Base-by-base conservation (phyloP, 805 yeast genomes). In the Candida maris region DNA sequence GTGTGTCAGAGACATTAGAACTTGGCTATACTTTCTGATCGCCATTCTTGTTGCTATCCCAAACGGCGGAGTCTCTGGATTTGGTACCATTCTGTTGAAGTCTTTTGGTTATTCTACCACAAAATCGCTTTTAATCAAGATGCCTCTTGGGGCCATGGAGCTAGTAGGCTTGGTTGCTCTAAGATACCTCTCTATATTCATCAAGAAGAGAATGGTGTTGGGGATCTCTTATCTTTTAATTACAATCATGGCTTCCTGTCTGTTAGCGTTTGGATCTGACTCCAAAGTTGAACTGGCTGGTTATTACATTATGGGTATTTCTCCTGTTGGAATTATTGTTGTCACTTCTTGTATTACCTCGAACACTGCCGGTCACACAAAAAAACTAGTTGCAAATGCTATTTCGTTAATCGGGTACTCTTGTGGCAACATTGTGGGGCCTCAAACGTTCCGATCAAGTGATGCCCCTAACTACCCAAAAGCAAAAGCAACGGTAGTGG, bases 371-470 rank as follows among this genome's bases (percentile, higher is more conserved):
- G 83, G 83, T 6, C 70, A 68, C 50, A 73, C 82, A 8, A 77
- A 82, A 54, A 76, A 79, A 49, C 64, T 76, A 45, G 65, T 72
- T 7, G 68, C 73, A 15, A 72, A 73, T 32, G 77, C 79, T 9
- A 56, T 75, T 22, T 69, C 70, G 31, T 63, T 81, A 60, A 65
- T 80, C 35, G 79, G 75, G 4, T 81, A 77, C 52, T 75, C 83
- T 30, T 68, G 73, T 29, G 84, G 85, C 7, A 75, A 78, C 54
- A 59, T 81, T 28, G 69, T 77, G 33, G 87, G 86, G 1, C 85
- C 87, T 6, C 85, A 79, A 57, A 69, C 84, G 15, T 81, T 81
- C 60, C 66, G 64, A 37, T 59, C 69, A 0, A 6, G 59, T 6
- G 73, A 77, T 34, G 76, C 72, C 12, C 85, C 85, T 6, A 50